Percentiles rank a stretch among this genome's conserved stretches.
Evolutionary conservation across 192 early-diverging fungal species (phyloP).

Genomic region (Podila epicladia): DNA sequence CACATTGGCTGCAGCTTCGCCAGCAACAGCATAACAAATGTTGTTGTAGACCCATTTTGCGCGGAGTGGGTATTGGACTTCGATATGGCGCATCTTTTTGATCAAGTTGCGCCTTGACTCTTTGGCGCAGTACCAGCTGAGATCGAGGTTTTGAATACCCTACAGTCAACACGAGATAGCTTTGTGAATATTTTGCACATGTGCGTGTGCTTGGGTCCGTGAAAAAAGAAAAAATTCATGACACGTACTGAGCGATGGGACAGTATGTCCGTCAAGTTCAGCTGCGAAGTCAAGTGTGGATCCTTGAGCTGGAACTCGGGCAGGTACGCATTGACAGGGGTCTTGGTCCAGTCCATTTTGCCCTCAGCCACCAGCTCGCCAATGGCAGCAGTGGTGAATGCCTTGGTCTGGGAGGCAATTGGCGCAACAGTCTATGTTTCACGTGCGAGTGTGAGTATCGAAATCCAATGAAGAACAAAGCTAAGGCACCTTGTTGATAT

Average conservation of each 20-base stretch:
- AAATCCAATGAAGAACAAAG: no score
- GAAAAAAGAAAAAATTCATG: neutral
- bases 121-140: neutral
- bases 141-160: neutral
- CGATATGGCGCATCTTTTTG: neutral
- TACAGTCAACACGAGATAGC: neutral
- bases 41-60: neutral
- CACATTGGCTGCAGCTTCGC: conserved; percentile 10
- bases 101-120: neutral
- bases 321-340: conserved; percentile 7
- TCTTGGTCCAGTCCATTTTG: conserved; percentile 33
- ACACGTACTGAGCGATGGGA: conserved; percentile 5
- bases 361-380: conserved; percentile 38
- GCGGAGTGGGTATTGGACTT: neutral
- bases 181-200: neutral
- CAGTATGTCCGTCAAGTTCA: neutral
- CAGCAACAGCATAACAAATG: neutral
- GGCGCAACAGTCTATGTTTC: conserved; percentile 6
- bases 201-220: neutral
- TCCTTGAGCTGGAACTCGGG: conserved; percentile 15
- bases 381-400: conserved; percentile 27
- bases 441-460: neutral
- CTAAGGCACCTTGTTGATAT: neutral
- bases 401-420: conserved; percentile 18
- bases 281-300: neutral